phyloP scores from a whole-genome alignment of 2,329 filamentous ascomycete genomes.

The Daldinia eschscholtzii region DNA sequence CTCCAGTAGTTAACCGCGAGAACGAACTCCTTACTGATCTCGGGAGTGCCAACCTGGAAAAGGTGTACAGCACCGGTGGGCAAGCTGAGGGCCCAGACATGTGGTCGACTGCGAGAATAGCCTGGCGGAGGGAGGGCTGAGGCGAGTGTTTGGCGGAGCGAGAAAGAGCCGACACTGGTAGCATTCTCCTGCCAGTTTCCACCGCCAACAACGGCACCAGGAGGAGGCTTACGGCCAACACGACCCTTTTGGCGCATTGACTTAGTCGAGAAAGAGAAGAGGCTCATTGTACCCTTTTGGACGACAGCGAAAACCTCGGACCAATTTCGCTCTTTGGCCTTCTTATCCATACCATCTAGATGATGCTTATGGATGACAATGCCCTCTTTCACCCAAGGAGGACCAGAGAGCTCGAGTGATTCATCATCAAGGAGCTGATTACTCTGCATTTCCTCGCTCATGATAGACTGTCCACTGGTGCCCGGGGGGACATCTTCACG shows the following conservation, averaged over 20 bases:
- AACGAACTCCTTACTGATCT: slow-evolving; percentile 95
- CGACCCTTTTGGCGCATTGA: slow-evolving; percentile 75
- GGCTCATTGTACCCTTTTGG: slow-evolving; percentile 91
- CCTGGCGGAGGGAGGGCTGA: slow-evolving; percentile 90
- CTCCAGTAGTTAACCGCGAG: slow-evolving; percentile 98
- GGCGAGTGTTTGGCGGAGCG: slow-evolving; percentile 90
- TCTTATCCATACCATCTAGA: slow-evolving; percentile 89
- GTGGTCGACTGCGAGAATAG: slow-evolving; percentile 88
- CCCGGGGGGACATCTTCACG: slow-evolving; percentile 80
- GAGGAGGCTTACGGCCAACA: slow-evolving; percentile 62
- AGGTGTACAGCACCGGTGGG: slow-evolving; percentile 95
- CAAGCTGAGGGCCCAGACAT: slow-evolving; percentile 94
- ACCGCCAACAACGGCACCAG: slow-evolving; percentile 82
- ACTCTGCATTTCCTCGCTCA: slow-evolving; percentile 71
- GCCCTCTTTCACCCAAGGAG: slow-evolving; percentile 99
- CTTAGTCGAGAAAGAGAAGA: slow-evolving; percentile 95
- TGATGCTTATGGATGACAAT: slow-evolving; percentile 97
- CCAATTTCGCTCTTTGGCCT: slow-evolving; percentile 95
- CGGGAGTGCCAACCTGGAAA: slow-evolving; percentile 96
- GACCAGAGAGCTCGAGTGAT: slow-evolving; percentile 87
- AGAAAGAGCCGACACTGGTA: slow-evolving; percentile 87
- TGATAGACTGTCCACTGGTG: slow-evolving; percentile 61
- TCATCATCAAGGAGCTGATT: slow-evolving; percentile 89
- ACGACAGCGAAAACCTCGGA: slow-evolving; percentile 95
- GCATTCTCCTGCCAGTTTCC: slow-evolving; percentile 99